These are phyloP conservation scores for Neurospora intermedia DNA, from an alignment of 495 filamentous ascomycete species.

Conservation along the genomic window DNA sequence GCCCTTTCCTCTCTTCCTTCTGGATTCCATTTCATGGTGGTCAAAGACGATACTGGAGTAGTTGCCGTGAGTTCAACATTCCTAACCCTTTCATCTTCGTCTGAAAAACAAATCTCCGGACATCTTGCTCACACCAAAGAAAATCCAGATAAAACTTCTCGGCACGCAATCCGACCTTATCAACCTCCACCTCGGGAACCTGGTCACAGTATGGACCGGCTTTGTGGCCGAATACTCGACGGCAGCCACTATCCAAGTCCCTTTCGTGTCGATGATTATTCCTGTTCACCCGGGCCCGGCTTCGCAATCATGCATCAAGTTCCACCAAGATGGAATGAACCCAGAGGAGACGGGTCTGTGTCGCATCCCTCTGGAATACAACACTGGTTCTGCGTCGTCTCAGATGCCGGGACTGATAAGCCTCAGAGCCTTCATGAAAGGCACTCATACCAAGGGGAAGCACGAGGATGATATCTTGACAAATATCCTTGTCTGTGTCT, in stretches of 20 bases:
- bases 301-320: conserved; percentile 33
- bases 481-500: conserved; percentile 45
- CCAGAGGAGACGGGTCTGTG: conserved; percentile 30
- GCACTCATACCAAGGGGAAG: conserved; percentile 35
- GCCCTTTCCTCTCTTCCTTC: conserved; percentile 10
- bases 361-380: conserved; percentile 36
- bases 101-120: not conserved
- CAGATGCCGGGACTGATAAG: conserved; percentile 41
- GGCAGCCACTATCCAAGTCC: not conserved
- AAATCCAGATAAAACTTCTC: conserved; percentile 32
- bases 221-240: conserved; percentile 21
- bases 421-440: conserved; percentile 40
- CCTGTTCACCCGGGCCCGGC: conserved; percentile 18
- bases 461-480: conserved; percentile 16
- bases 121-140: not conserved
- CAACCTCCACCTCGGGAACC: conserved; percentile 28
- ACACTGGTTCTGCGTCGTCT: conserved; percentile 14
- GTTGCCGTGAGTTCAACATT: conserved; percentile 33
- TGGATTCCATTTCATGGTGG: conserved; percentile 43
- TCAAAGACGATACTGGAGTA: conserved; percentile 49
- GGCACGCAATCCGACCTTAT: conserved; percentile 20
- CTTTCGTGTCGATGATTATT: conserved; percentile 9
- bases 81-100: not conserved
- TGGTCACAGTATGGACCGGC: conserved; percentile 32
- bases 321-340: conserved; percentile 31